Conservation (phyloP, 129 eudicot species). For the Dittrichia graveolens region DNA sequence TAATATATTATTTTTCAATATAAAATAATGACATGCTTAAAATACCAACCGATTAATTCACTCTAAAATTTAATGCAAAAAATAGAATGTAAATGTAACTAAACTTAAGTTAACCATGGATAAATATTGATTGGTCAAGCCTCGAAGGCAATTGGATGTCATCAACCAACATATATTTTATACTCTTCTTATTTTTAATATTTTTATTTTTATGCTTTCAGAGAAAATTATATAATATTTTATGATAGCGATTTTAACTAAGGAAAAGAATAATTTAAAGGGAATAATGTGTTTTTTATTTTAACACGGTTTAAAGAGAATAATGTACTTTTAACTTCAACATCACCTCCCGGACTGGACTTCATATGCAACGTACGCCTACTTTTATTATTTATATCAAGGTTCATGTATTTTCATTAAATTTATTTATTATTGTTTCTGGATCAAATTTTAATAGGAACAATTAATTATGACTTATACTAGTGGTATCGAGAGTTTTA, state of each 20-base stretch:
- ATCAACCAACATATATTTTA: conserved; percentile 11
- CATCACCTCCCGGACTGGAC: not conserved
- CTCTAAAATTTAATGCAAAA: too few relatives aligned
- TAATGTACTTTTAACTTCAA: conserved; percentile 6
- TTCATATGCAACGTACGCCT: conserved; percentile 7
- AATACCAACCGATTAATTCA: too few relatives aligned
- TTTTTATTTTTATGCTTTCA: too few relatives aligned
- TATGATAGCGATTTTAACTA: not conserved
- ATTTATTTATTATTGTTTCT: too few relatives aligned
- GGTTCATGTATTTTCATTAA: not conserved
- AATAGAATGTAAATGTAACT: too few relatives aligned
- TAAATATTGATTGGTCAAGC: not conserved
- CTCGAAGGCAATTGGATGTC: conserved; percentile 14
- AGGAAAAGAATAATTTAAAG: not conserved
- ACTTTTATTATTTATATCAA: not conserved
- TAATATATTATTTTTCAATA: too few relatives aligned
- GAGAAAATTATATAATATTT: not conserved
- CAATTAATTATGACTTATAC: too few relatives aligned
- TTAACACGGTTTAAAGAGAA: conserved; percentile 10
- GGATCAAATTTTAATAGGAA: too few relatives aligned
- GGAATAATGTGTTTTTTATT: conserved; percentile 12
- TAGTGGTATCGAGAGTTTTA: too few relatives aligned
- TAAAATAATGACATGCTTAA: too few relatives aligned
- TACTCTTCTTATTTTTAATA: not conserved
- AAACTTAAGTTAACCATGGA: conserved; percentile 6